Conservation (phyloP, 371 early-diverging fungal species). For the Actinomortierella ambigua region DNA sequence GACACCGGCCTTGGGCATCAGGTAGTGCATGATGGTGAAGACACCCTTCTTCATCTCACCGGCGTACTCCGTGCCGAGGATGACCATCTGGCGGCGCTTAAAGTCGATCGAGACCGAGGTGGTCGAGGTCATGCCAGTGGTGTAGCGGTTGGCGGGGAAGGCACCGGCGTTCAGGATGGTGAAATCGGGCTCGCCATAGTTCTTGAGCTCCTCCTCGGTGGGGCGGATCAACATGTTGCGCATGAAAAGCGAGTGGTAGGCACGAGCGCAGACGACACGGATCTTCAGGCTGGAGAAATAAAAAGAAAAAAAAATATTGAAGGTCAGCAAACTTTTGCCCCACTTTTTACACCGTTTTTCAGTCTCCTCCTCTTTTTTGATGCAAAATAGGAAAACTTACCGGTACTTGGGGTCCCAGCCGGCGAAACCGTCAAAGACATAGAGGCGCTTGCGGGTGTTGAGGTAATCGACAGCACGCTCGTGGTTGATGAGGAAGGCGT, state of each 20-base stretch:
- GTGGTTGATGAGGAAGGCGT: constrained; percentile 94
- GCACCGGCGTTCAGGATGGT: constrained; percentile 96
- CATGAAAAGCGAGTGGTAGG: constrained; percentile 97
- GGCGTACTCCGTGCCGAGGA: constrained; percentile 97
- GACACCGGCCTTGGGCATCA: constrained; percentile 96
- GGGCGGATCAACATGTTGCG: constrained; percentile 98
- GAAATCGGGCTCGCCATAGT: constrained; percentile 94
- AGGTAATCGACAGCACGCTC: constrained; percentile 96
- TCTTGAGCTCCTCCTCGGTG: constrained; percentile 85
- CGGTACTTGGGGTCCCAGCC: constrained; percentile 97
- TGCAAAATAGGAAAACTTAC: constrained; percentile 11
- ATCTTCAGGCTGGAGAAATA: constrained; percentile 72
- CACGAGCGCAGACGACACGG: constrained; percentile 93
- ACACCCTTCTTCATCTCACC: constrained; percentile 99
- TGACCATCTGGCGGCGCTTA: constrained; percentile 80
- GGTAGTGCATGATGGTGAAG: constrained; percentile 98
- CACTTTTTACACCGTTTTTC: background rate
- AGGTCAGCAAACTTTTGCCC: background rate
- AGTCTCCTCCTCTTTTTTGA: constrained; percentile 1
- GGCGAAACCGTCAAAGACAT: constrained; percentile 94
- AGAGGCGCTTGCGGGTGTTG: constrained; percentile 92
- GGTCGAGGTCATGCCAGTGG: constrained; percentile 95
- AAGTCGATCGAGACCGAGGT: constrained; percentile 94
- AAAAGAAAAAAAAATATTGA: background rate
- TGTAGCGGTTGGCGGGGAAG: constrained; percentile 96